phyloP scores from a whole-genome alignment of 2,329 filamentous ascomycete species.

The Sporothrix dimorphospora region DNA sequence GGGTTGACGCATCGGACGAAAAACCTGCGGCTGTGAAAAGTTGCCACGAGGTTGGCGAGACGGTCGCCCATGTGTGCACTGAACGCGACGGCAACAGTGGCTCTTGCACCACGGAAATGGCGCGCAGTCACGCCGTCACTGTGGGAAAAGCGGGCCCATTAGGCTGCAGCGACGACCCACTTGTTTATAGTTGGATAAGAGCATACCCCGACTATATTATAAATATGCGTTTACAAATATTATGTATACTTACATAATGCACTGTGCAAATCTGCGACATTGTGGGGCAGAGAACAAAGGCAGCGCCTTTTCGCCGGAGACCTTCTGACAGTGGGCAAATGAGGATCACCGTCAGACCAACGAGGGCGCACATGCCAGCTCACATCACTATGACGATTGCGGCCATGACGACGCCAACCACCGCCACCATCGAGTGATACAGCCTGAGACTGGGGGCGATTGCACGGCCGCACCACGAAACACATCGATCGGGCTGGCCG shows the following conservation, averaged over 20 bases:
- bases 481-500: neutral
- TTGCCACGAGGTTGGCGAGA: neutral
- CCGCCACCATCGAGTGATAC: slow-evolving; percentile 13
- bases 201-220: neutral
- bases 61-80: neutral
- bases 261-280: slow-evolving; percentile 8
- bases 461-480: neutral
- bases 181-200: neutral
- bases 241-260: neutral
- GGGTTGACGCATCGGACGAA: neutral
- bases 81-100: neutral
- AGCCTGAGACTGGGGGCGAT: neutral
- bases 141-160: neutral
- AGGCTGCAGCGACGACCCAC: slow-evolving; percentile 9
- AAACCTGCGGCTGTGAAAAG: neutral
- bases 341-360: slow-evolving; percentile 17
- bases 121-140: slow-evolving; percentile 32
- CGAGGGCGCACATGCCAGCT: slow-evolving; percentile 7
- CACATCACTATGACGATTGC: slow-evolving; percentile 24
- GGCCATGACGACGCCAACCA: slow-evolving; percentile 10
- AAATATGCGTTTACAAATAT: neutral
- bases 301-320: neutral
- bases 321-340: slow-evolving; percentile 15
- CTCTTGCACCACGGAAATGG: slow-evolving; percentile 29
- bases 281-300: slow-evolving; percentile 11